Conservation (phyloP, 108 stramenopile genomes). For the Skeletonema tropicum region DNA sequence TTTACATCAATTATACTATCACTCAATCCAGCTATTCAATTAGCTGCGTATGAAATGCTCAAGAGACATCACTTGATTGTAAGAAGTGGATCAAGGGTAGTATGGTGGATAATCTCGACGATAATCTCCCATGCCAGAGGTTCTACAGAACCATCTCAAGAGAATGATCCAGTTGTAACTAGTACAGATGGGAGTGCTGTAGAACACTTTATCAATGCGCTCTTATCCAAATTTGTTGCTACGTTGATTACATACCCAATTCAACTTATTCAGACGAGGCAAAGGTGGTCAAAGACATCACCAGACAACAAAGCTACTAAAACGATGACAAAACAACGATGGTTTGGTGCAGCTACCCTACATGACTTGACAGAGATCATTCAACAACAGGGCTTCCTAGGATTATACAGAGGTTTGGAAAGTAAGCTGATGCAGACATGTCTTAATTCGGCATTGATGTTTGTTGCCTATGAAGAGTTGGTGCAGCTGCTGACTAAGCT, state of each 20-base stretch:
- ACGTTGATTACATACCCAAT: constrained; percentile 66
- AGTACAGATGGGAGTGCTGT: constrained; percentile 5
- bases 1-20: constrained; percentile 60
- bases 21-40: constrained; percentile 72
- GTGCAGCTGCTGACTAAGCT: constrained; percentile 22
- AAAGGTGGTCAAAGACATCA: constrained; percentile 30
- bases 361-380: constrained; percentile 29
- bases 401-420: constrained; percentile 64
- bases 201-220: constrained; percentile 60
- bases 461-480: constrained; percentile 63
- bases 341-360: neutral
- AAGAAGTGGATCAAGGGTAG: neutral
- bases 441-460: constrained; percentile 54
- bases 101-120: neutral
- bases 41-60: constrained; percentile 62
- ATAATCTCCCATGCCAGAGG: neutral
- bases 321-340: neutral
- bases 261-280: constrained; percentile 60
- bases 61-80: constrained; percentile 44
- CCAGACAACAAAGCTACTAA: neutral
- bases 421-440: constrained; percentile 67
- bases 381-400: constrained; percentile 39
- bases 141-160: neutral
- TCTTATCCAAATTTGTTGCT: constrained; percentile 59
- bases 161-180: neutral